Evolutionary conservation across 306 rosid genomes (phyloP).

Genomic region (Benincasa hispida): DNA sequence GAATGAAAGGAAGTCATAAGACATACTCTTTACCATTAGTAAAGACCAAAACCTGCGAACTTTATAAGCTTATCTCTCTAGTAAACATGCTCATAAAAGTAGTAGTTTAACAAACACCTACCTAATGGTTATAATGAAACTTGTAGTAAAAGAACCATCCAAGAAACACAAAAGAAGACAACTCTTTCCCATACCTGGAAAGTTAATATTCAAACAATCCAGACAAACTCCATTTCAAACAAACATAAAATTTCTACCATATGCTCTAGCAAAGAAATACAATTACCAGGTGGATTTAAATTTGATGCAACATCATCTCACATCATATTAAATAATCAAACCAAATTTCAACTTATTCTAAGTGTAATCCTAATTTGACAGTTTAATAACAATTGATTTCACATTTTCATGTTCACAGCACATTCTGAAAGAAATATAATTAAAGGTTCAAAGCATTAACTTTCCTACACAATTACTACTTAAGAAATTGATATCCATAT

Average conservation of each 20-base stretch:
- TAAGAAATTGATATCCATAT: too few relatives aligned
- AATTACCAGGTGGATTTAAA: not conserved
- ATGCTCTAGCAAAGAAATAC: not conserved
- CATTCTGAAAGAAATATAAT: too few relatives aligned
- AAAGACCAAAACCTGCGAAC: too few relatives aligned
- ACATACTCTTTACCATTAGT: too few relatives aligned
- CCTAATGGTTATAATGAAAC: conserved; percentile 97
- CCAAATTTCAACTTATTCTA: not conserved
- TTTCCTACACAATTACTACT: too few relatives aligned
- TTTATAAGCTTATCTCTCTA: too few relatives aligned
- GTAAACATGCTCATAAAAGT: not conserved
- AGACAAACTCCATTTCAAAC: not conserved
- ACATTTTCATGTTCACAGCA: too few relatives aligned
- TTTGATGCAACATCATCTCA: not conserved
- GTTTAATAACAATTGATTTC: too few relatives aligned
- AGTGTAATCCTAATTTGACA: not conserved
- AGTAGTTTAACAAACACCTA: conserved; percentile 15
- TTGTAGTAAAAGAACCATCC: conserved; percentile 90
- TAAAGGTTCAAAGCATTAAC: too few relatives aligned
- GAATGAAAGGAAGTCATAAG: too few relatives aligned
- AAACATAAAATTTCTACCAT: not conserved
- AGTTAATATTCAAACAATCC: not conserved
- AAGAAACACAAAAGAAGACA: conserved; percentile 95
- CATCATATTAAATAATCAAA: not conserved
- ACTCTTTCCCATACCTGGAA: conserved; percentile 93